Percentiles rank a stretch among this genome's conserved stretches.
Evolutionary conservation across 225 moss, liverwort and hornwort species (phyloP).

Genomic region (Thuidium tamariscinum): DNA sequence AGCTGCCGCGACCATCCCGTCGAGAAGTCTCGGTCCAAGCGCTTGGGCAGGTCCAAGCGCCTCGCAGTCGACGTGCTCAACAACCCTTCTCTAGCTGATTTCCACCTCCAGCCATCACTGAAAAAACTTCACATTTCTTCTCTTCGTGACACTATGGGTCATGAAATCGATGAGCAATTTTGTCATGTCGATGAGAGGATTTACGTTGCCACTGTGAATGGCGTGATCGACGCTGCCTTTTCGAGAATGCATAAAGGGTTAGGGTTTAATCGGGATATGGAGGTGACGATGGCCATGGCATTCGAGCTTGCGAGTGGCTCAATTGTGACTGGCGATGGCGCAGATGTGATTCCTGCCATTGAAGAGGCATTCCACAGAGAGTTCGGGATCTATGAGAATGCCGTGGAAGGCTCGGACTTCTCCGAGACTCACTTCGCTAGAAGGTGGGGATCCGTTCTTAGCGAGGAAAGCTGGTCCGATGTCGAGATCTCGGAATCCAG

Average conservation of each 20-base stretch:
- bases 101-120: background rate
- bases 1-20: conserved; percentile 14
- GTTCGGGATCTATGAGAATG: background rate
- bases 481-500: background rate
- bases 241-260: background rate
- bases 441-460: background rate
- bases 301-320: background rate
- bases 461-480: conserved; percentile 17
- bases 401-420: background rate
- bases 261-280: background rate
- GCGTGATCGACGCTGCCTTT: conserved; percentile 1
- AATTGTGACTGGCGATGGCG: background rate
- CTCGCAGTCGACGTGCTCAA: background rate
- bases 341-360: background rate
- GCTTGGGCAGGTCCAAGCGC: background rate
- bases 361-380: background rate
- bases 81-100: conserved; percentile 14
- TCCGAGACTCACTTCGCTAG: background rate
- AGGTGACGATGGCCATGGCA: background rate
- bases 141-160: background rate
- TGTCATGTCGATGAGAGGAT: background rate
- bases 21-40: conserved; percentile 6
- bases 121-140: background rate
- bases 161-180: background rate
- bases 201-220: background rate